phyloP scores from a whole-genome alignment of 2,329 filamentous ascomycete species.

The Lecanoromycetidae sp. region DNA sequence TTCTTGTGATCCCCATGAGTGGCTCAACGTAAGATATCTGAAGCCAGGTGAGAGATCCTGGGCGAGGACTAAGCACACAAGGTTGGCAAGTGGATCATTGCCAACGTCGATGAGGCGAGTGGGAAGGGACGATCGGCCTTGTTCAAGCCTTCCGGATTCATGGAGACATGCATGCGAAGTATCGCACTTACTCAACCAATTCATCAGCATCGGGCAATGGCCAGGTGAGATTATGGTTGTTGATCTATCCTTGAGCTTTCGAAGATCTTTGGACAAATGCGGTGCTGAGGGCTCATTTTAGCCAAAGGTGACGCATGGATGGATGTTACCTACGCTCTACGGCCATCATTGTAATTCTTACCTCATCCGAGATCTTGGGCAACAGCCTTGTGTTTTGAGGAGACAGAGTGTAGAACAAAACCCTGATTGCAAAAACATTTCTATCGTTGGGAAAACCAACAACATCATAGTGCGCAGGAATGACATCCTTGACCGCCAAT shows the following conservation, averaged over 20 bases:
- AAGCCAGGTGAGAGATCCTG: no score
- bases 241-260: neutral
- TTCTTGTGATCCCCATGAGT: constrained; percentile 13
- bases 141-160: neutral
- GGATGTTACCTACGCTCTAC: neutral
- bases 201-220: neutral
- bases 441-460: neutral
- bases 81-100: neutral
- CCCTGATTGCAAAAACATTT: neutral
- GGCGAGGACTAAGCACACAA: constrained; percentile 3
- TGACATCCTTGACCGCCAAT: neutral
- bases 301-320: no score
- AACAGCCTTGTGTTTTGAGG: neutral
- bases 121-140: neutral
- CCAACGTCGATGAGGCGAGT: neutral
- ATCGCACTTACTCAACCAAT: neutral
- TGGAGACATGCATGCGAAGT: neutral
- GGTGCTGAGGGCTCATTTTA: neutral
- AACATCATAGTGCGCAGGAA: neutral
- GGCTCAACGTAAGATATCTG: constrained; percentile 17
- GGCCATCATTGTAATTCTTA: neutral
- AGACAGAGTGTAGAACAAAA: neutral
- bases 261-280: neutral
- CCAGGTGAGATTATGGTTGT: neutral
- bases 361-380: neutral